Evolutionary conservation across 768 basidiomycete species (phyloP).

Genomic region (Austroboletus eburneus): DNA sequence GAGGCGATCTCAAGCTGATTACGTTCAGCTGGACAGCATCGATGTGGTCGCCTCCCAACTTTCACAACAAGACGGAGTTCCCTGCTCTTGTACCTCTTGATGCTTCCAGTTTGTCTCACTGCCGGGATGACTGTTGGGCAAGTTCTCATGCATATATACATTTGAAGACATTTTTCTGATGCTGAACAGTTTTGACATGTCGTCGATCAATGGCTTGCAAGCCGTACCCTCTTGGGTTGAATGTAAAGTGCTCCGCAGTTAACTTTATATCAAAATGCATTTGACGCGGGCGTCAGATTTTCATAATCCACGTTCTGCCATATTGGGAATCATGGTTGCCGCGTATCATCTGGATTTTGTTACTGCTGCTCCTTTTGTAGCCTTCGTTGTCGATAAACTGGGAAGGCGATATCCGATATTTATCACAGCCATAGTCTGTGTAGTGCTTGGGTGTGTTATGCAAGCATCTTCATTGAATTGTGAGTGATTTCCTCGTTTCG

Average conservation of each 20-base stretch:
- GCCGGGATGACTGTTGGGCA: no score
- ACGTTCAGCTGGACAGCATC: no score
- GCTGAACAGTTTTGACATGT: conserved; percentile 27
- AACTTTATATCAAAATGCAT: neutral
- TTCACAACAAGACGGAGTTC: no score
- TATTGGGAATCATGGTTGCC: conserved; percentile 54
- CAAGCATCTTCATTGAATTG: conserved; percentile 11
- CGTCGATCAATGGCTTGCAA: conserved; percentile 62
- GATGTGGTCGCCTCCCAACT: no score
- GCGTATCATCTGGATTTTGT: conserved; percentile 59
- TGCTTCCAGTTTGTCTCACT: no score
- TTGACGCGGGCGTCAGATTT: conserved; percentile 39
- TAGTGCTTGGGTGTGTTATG: conserved; percentile 4
- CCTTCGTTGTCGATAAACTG: conserved; percentile 1
- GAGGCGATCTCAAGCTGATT: no score
- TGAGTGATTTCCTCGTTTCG: neutral
- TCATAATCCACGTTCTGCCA: conserved; percentile 47
- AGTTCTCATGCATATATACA: no score
- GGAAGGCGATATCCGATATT: conserved; percentile 12
- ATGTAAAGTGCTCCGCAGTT: conserved; percentile 32
- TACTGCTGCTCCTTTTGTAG: conserved; percentile 41
- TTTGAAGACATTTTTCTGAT: no score
- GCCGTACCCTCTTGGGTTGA: conserved; percentile 53
- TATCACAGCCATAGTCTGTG: conserved; percentile 3
- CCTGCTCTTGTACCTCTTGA: no score